phyloP scores from a whole-genome alignment of 73 alveolate species.

The Uronychia binucleata region DNA sequence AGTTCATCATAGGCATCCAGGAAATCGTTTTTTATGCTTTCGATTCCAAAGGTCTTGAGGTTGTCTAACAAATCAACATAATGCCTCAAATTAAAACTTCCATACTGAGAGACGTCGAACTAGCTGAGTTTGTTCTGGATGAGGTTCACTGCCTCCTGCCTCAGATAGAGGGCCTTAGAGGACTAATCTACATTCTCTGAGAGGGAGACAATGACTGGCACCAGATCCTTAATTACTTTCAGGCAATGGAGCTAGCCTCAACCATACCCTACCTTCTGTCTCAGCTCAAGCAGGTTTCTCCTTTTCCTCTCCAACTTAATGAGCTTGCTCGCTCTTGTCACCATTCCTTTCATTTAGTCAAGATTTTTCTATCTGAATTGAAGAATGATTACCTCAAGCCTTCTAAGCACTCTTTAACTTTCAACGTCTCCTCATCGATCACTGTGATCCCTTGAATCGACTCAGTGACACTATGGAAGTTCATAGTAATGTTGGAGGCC shows the following conservation, averaged over 20 bases:
- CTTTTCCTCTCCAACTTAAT: background rate
- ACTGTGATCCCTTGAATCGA: background rate
- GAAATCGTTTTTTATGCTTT: background rate
- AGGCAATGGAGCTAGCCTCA: background rate
- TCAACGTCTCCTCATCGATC: background rate
- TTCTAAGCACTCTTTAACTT: background rate
- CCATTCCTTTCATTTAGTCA: background rate
- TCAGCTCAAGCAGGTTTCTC: background rate
- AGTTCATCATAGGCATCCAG: background rate
- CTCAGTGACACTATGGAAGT: background rate
- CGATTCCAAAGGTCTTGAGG: background rate
- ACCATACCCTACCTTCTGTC: background rate
- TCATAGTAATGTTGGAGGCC: background rate
- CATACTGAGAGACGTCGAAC: background rate
- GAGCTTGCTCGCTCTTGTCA: background rate
- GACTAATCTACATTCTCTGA: background rate
- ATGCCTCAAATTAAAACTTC: background rate
- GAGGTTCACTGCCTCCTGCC: background rate
- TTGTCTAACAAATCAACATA: background rate
- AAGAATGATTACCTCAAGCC: background rate
- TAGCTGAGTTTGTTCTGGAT: background rate
- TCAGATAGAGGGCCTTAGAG: background rate
- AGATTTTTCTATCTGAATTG: background rate
- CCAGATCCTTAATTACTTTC: background rate
- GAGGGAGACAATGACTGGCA: background rate